Conservation (phyloP, 345 rosid genomes). For the Pelargonium nanum region DNA sequence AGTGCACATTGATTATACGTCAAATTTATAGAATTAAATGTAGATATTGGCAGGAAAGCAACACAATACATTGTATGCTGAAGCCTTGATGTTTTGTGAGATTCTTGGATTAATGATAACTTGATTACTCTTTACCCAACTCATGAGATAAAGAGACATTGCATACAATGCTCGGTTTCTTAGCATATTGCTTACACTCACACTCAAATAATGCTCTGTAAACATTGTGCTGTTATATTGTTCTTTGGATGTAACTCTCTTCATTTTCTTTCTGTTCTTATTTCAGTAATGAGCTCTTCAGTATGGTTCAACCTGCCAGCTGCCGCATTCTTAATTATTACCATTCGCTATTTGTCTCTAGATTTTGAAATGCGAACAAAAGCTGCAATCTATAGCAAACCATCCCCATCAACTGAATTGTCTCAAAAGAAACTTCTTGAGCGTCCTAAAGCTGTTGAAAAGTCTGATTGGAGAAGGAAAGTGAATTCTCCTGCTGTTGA, state of each 20-base stretch:
- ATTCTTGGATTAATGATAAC: no score
- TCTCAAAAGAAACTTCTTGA: slow-evolving; percentile 37
- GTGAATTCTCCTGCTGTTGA: slow-evolving; percentile 86
- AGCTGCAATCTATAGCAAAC: slow-evolving; percentile 56
- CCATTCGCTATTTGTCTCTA: slow-evolving; percentile 72
- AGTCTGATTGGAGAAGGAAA: slow-evolving; percentile 73
- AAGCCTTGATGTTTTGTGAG: no score
- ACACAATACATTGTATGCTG: no score
- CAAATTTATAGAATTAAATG: no score
- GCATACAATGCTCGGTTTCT: no score
- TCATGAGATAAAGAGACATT: no score
- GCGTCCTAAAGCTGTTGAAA: slow-evolving; percentile 32
- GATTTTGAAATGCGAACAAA: slow-evolving; percentile 77
- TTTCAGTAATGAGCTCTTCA: slow-evolving; percentile 91
- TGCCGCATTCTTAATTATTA: slow-evolving; percentile 66
- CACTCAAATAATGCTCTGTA: neutral
- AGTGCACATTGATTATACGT: no score
- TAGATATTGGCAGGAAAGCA: no score
- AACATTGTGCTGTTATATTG: neutral
- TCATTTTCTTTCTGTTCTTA: slow-evolving; percentile 13
- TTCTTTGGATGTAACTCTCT: slow-evolving; percentile 3
- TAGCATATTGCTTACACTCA: no score
- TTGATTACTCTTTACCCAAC: no score
- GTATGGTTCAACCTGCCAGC: slow-evolving; percentile 91
- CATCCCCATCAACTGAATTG: slow-evolving; percentile 19